phyloP scores from a whole-genome alignment of 352 stramenopile genomes.

The Phytophthora agathidicida region DNA sequence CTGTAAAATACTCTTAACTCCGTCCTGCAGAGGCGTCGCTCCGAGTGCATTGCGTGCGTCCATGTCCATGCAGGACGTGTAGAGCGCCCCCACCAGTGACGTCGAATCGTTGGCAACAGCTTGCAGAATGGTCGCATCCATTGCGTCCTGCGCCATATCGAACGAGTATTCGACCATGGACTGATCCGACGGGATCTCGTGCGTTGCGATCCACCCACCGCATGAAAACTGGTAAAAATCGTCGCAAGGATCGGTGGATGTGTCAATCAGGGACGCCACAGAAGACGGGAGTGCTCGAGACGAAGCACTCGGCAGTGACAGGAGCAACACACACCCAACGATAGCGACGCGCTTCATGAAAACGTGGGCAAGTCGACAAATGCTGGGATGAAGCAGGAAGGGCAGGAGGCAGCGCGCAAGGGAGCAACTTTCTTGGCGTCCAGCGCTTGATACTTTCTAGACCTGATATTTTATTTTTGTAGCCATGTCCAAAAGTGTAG shows the following conservation, averaged over 20 bases:
- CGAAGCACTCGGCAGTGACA: conserved; percentile 5
- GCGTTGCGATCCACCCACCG: conserved; percentile 54
- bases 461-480: too few relatives aligned
- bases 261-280: conserved; percentile 57
- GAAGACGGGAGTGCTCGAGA: conserved; percentile 33
- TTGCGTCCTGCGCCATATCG: conserved; percentile 47
- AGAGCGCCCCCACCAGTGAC: conserved; percentile 67
- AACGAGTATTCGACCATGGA: conserved; percentile 54
- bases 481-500: too few relatives aligned
- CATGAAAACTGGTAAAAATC: conserved; percentile 84
- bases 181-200: conserved; percentile 41
- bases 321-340: conserved; percentile 19
- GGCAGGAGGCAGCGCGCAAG: neutral
- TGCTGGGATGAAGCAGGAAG: conserved; percentile 1
- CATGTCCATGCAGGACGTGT: conserved; percentile 69
- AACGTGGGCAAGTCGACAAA: conserved; percentile 1
- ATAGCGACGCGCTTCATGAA: conserved; percentile 24
- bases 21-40: conserved; percentile 42
- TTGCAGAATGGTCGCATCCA: conserved; percentile 57
- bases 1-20: conserved; percentile 43
- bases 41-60: conserved; percentile 50
- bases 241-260: conserved; percentile 51
- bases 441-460: neutral
- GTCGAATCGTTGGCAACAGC: conserved; percentile 64
- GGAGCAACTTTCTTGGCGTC: conserved; percentile 2